Evolutionary conservation across 169 alveolate genomes (phyloP).

Genomic region (Plasmodium billcollinsi): DNA sequence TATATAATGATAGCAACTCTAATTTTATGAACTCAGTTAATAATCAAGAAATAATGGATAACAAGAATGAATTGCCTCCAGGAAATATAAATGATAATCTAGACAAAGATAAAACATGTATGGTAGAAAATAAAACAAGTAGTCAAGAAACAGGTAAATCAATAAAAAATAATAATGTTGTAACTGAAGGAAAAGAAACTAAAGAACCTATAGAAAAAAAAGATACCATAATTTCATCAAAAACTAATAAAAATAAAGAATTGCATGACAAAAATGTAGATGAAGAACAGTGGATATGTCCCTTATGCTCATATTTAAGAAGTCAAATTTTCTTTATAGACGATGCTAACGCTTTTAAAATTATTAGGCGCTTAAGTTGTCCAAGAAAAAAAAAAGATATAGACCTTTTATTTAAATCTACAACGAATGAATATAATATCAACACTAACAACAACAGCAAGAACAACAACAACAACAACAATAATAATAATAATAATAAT

Average conservation of each 20-base stretch:
- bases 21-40: too few relatives aligned
- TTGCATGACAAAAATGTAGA: conserved; percentile 50
- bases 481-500: conserved; percentile 8
- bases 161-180: background rate
- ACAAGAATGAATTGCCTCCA: background rate
- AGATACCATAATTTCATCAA: background rate
- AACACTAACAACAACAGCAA: background rate
- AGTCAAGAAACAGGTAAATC: background rate
- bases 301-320: conserved; percentile 81
- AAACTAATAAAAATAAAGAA: conserved; percentile 14
- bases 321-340: conserved; percentile 83
- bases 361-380: conserved; percentile 81
- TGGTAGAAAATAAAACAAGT: too few relatives aligned
- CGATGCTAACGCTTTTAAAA: conserved; percentile 79
- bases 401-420: conserved; percentile 68
- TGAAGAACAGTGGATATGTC: conserved; percentile 88
- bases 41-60: background rate
- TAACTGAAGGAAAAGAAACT: background rate
- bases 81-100: background rate
- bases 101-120: background rate
- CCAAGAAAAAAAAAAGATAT: conserved; percentile 82
- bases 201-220: conserved; percentile 68
- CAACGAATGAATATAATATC: background rate
- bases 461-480: background rate
- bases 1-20: background rate